Evolutionary conservation across 1,284 basidiomycete genomes (phyloP).

Genomic region (Schizophyllum amplum): DNA sequence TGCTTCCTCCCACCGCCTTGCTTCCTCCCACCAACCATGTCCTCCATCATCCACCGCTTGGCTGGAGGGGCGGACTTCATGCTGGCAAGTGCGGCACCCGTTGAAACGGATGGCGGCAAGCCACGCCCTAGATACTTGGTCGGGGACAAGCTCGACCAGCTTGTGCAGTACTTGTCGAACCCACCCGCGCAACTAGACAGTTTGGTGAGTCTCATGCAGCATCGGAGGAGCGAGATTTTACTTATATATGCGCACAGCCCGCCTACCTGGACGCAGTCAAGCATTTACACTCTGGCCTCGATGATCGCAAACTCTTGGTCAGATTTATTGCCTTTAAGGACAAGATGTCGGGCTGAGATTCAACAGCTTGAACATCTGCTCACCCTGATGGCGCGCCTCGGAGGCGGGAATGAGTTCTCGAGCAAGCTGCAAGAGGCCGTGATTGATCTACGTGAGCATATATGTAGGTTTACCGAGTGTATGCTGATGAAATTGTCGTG

Average conservation of each 20-base stretch:
- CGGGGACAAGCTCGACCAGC: not conserved
- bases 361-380: conserved; percentile 47
- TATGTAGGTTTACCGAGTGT: conserved; percentile 11
- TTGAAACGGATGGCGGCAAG: conserved; percentile 5
- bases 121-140: not conserved
- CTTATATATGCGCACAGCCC: conserved; percentile 22
- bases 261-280: conserved; percentile 42
- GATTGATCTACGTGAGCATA: conserved; percentile 41
- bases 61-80: not conserved
- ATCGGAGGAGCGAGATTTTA: not conserved
- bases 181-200: conserved; percentile 19
- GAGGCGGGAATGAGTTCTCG: conserved; percentile 25
- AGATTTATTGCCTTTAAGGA: conserved; percentile 13
- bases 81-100: conserved; percentile 1
- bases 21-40: not conserved
- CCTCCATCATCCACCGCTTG: not conserved
- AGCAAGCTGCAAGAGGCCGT: conserved; percentile 33
- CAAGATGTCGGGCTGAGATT: not conserved
- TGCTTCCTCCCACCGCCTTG: not conserved
- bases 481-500: conserved; percentile 10
- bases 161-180: conserved; percentile 2
- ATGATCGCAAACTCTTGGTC: conserved; percentile 52
- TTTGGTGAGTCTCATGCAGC: conserved; percentile 19
- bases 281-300: conserved; percentile 37
- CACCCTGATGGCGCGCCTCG: conserved; percentile 43